Evolutionary conservation across 805 yeast genomes (phyloP).

Genomic region (Millerozyma miso): DNA sequence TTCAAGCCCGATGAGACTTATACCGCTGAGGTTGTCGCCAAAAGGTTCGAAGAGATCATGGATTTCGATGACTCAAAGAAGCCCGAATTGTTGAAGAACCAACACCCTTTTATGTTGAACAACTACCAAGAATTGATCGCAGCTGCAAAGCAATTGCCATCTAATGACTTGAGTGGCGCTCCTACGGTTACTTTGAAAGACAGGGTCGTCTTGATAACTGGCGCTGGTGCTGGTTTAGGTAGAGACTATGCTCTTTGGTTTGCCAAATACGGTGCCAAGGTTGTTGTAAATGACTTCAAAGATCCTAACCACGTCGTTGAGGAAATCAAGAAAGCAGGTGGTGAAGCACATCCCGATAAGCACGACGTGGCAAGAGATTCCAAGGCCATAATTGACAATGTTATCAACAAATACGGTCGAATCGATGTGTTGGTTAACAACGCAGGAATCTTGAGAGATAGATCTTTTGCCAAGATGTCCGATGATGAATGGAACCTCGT

Average conservation of each 20-base stretch:
- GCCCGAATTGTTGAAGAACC: slow-evolving; percentile 44
- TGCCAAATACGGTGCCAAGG: slow-evolving; percentile 91
- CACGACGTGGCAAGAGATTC: slow-evolving; percentile 80
- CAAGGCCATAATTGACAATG: slow-evolving; percentile 70
- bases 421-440: slow-evolving; percentile 85
- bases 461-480: slow-evolving; percentile 79
- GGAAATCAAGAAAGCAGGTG: slow-evolving; percentile 70
- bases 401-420: slow-evolving; percentile 70
- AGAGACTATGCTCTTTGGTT: slow-evolving; percentile 80
- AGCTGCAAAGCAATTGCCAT: slow-evolving; percentile 46
- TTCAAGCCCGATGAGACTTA: slow-evolving; percentile 74
- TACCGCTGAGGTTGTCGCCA: slow-evolving; percentile 81
- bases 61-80: slow-evolving; percentile 58
- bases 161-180: slow-evolving; percentile 43
- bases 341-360: slow-evolving; percentile 76
- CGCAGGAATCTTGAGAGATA: slow-evolving; percentile 93
- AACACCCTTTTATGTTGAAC: slow-evolving; percentile 68
- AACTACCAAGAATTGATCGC: slow-evolving; percentile 64
- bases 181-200: slow-evolving; percentile 58
- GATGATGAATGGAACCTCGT: slow-evolving; percentile 82
- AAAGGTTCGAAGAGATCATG: slow-evolving; percentile 57
- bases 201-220: slow-evolving; percentile 88
- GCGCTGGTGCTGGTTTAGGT: slow-evolving; percentile 95
- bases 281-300: slow-evolving; percentile 85
- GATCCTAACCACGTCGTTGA: slow-evolving; percentile 71